Base-by-base conservation (phyloP, 179 eudicot genomes). In the Silene coronaria region DNA sequence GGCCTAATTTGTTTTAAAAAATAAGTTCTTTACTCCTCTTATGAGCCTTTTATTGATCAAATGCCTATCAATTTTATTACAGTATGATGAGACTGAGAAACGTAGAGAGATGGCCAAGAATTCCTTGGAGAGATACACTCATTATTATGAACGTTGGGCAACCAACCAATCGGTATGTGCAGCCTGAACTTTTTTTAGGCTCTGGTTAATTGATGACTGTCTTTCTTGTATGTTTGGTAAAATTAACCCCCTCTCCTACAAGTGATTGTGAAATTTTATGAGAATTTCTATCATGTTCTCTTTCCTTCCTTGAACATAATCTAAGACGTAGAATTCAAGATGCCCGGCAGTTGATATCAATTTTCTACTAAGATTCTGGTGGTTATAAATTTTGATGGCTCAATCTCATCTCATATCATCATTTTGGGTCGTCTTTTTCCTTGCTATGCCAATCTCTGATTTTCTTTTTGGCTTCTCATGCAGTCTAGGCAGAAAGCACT, bases 121-220 rank as follows among this genome's bases (percentile, higher is more conserved):
- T 71, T 88, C 91, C 26, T 75, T 92, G n/a, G 91, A 90, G 87
- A 86, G 96, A 82, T 94, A 94, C 80, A 90, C 95, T 68, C 98
- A 94, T 88, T 94, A 94, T 69, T 94, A 92, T 81, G 98, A 94
- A 82, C 88, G 98, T 69, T 94, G 98, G 97, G 94, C 90, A 46
- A 87, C 95, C 65, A 94, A 92, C 80, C 90, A 90, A 78, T 82
- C 88, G 82, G 95, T 90, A 87, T 76, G 86, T 28, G 65, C 66
- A 17, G 2, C 51, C 30, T 81, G 14, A 71, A 27, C 23, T 65
- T 64, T 12, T 26, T 6, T 42, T 70, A 23, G 8, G 34, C 67
- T 51, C 36, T 59, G 0, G 5, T 58, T 51, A 21, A 9, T 21
- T 34, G 27, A 5, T 45, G 13, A 0, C 0, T 61, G 14, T 24